phyloP scores from a whole-genome alignment of 202 grass and related monocot genomes.

The Setaria viridis region DNA sequence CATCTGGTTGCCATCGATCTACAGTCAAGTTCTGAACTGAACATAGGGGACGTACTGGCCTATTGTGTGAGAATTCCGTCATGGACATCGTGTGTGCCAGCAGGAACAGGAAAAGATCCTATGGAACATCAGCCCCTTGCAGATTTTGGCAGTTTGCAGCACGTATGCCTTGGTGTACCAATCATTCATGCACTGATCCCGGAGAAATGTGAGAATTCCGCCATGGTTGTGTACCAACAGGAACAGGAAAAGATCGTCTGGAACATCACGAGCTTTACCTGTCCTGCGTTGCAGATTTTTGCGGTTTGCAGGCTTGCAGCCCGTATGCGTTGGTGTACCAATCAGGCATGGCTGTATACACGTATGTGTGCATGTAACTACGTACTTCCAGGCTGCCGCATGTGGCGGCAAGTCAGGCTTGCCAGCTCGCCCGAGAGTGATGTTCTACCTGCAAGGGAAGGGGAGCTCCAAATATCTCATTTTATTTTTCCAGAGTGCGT shows the following conservation, averaged over 20 bases:
- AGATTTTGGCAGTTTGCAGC: background rate
- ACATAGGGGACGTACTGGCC: too few relatives aligned
- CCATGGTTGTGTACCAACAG: background rate
- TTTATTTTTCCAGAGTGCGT: too few relatives aligned
- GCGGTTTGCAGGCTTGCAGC: background rate
- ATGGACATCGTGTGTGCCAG: too few relatives aligned
- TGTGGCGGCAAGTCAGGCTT: slow-evolving; percentile 27
- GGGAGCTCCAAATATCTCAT: background rate
- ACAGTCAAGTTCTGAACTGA: background rate
- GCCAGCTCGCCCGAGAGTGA: slow-evolving; percentile 40
- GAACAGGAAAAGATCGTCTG: background rate
- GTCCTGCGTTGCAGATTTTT: background rate
- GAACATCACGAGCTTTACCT: background rate
- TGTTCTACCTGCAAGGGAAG: background rate
- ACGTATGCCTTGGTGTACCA: background rate
- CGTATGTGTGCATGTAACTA: background rate
- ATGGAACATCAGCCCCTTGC: too few relatives aligned
- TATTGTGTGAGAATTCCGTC: too few relatives aligned
- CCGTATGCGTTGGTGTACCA: background rate
- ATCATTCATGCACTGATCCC: background rate
- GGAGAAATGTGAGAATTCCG: too few relatives aligned
- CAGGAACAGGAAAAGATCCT: too few relatives aligned
- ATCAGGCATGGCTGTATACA: background rate
- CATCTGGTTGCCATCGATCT: background rate
- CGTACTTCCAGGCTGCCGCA: slow-evolving; percentile 14